Evolutionary conservation across 345 rosid species (phyloP).

Genomic region (Camelina hispida): DNA sequence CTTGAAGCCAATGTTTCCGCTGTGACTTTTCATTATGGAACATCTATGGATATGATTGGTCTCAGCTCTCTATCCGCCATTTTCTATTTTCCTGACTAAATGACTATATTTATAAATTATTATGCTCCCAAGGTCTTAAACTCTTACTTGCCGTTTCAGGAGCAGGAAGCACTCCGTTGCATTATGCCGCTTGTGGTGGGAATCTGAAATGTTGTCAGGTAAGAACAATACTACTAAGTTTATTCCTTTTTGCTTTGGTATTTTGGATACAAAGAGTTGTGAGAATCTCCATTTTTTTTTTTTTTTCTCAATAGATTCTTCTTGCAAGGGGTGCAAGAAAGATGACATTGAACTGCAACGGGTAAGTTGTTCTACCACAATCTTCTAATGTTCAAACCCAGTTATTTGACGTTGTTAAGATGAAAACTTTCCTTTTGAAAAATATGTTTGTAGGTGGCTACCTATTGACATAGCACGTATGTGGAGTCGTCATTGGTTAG

Average conservation of each 20-base stretch:
- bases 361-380: conserved; percentile 55
- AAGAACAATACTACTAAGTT: conserved; percentile 40
- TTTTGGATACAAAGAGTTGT: neutral
- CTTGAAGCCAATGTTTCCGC: conserved; percentile 86
- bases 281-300: neutral
- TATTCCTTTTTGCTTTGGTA: neutral
- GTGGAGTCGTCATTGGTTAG: conserved; percentile 99
- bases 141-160: conserved; percentile 51
- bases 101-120: neutral
- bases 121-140: conserved; percentile 8
- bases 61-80: conserved; percentile 12
- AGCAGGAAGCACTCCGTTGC: conserved; percentile 98
- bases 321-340: conserved; percentile 86
- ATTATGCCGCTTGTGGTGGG: conserved; percentile 98
- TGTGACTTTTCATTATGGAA: conserved; percentile 89
- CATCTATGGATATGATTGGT: conserved; percentile 99
- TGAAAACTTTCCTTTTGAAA: conserved; percentile 17
- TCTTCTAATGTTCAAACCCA: neutral
- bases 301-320: conserved; percentile 63
- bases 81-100: neutral
- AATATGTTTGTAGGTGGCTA: conserved; percentile 66
- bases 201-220: conserved; percentile 96
- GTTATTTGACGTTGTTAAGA: conserved; percentile 12
- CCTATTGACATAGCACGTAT: conserved; percentile 96
- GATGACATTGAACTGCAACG: conserved; percentile 83